These are phyloP conservation scores for Helicocarpus griseus DNA, from an alignment of 2,329 filamentous ascomycete species.

Conservation along the genomic window DNA sequence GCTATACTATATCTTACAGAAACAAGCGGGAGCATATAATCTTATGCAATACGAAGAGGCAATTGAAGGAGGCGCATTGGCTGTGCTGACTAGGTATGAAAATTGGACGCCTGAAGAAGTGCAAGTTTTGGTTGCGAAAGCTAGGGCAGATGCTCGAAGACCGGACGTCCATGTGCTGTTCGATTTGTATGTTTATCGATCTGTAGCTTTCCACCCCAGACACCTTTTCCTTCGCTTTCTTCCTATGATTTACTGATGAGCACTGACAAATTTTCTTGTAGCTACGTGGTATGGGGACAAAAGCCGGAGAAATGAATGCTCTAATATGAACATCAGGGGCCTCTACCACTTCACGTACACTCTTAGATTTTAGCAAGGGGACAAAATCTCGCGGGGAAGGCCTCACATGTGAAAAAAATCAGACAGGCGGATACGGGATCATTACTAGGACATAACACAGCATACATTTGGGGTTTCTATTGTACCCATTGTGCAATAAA, in stretches of 20 bases:
- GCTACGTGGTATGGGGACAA: slow-evolving; percentile 10
- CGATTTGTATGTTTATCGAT: slow-evolving; percentile 17
- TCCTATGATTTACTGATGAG: too few species aligned
- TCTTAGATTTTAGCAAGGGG: too few species aligned
- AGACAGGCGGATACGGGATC: too few species aligned
- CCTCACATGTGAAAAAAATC: too few species aligned
- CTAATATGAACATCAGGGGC: too few species aligned
- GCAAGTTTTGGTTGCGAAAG: slow-evolving; percentile 20
- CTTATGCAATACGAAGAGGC: slow-evolving; percentile 17
- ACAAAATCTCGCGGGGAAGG: too few species aligned
- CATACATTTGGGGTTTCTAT: too few species aligned
- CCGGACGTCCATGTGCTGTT: slow-evolving; percentile 21
- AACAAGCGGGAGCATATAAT: slow-evolving; percentile 18
- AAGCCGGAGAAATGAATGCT: slow-evolving; percentile 3
- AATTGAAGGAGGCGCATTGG: slow-evolving; percentile 20
- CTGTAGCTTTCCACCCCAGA: neutral
- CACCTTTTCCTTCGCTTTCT: neutral
- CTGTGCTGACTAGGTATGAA: slow-evolving; percentile 17
- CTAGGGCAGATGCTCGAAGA: slow-evolving; percentile 23
- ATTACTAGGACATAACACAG: too few species aligned
- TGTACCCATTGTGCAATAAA: too few species aligned
- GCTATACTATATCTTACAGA: slow-evolving; percentile 8
- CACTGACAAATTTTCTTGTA: neutral
- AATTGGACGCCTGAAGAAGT: slow-evolving; percentile 20
- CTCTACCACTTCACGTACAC: too few species aligned